Conservation (phyloP, 495 filamentous ascomycete species). For the Staphylotrichum tortipilum region DNA sequence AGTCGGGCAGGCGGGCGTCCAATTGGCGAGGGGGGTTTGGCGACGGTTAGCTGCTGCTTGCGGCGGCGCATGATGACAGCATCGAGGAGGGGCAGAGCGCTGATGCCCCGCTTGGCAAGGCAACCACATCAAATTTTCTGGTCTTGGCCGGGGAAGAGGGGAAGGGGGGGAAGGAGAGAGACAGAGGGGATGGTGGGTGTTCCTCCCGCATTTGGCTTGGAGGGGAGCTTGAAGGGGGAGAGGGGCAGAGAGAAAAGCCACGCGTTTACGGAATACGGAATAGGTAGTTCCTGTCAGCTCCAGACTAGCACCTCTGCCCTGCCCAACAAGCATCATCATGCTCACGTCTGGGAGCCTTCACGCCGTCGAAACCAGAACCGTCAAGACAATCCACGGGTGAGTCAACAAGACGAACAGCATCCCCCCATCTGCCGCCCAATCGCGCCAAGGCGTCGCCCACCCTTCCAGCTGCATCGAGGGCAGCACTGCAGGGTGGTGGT, state of each 20-base stretch:
- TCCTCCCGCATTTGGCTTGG: too few relatives aligned
- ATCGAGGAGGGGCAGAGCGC: slow-evolving; percentile 5
- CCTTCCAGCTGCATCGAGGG: neutral
- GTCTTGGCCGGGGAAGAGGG: too few relatives aligned
- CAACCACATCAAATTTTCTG: neutral
- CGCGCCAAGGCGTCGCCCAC: neutral
- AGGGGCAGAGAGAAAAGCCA: too few relatives aligned
- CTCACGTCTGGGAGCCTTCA: too few relatives aligned
- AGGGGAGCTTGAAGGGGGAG: too few relatives aligned
- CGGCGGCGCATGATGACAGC: slow-evolving; percentile 14
- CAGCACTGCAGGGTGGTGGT: slow-evolving; percentile 2
- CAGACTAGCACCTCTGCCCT: too few relatives aligned
- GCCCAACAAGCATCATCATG: too few relatives aligned
- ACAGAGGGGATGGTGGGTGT: too few relatives aligned
- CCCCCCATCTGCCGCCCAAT: neutral
- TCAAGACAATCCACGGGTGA: neutral
- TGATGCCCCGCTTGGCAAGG: slow-evolving; percentile 9
- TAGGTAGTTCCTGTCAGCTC: too few relatives aligned
- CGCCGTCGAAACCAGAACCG: neutral
- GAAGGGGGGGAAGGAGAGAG: too few relatives aligned
- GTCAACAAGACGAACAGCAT: neutral
- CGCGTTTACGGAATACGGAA: too few relatives aligned
- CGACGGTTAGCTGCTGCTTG: neutral
- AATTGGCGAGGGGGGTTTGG: slow-evolving; percentile 1
- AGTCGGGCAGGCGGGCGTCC: neutral